phyloP scores from a whole-genome alignment of 192 early-diverging fungal species.

The Backusella australiensis region DNA sequence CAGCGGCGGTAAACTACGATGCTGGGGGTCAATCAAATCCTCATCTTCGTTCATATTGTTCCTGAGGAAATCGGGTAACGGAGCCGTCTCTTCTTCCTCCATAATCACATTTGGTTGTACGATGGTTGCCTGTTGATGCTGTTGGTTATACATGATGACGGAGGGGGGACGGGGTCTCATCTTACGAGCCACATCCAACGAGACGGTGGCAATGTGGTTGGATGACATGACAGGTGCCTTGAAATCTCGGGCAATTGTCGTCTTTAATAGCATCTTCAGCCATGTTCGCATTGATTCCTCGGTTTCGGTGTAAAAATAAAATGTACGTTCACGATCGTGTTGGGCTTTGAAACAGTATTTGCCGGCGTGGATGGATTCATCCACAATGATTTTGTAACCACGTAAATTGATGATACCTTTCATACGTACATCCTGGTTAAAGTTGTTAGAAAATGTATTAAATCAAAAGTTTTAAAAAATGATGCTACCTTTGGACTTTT shows the following conservation, averaged over 20 bases:
- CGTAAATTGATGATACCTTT: conserved; percentile 57
- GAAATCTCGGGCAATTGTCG: conserved; percentile 55
- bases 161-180: conserved; percentile 51
- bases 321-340: conserved; percentile 54
- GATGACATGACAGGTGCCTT: conserved; percentile 56
- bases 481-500: conserved; percentile 44
- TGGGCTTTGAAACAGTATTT: conserved; percentile 62
- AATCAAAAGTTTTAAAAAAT: neutral
- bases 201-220: conserved; percentile 50
- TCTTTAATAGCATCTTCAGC: conserved; percentile 60
- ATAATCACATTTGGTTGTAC: conserved; percentile 12
- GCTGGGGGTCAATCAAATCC: conserved; percentile 31
- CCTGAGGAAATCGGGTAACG: neutral
- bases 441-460: neutral
- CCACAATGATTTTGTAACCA: conserved; percentile 55
- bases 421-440: conserved; percentile 35
- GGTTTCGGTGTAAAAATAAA: conserved; percentile 57
- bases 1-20: neutral
- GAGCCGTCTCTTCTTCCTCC: conserved; percentile 13
- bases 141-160: conserved; percentile 20
- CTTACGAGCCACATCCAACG: conserved; percentile 47
- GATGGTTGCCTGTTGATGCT: neutral
- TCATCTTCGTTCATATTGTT: conserved; percentile 19
- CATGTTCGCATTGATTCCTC: conserved; percentile 48
- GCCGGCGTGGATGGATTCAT: conserved; percentile 54